A percentile compares a stretch with the other conserved stretches of the same genome.
These are phyloP conservation scores for Naegleria gruberi DNA, from an alignment of 208 protist genomes.

Conservation along the genomic window DNA sequence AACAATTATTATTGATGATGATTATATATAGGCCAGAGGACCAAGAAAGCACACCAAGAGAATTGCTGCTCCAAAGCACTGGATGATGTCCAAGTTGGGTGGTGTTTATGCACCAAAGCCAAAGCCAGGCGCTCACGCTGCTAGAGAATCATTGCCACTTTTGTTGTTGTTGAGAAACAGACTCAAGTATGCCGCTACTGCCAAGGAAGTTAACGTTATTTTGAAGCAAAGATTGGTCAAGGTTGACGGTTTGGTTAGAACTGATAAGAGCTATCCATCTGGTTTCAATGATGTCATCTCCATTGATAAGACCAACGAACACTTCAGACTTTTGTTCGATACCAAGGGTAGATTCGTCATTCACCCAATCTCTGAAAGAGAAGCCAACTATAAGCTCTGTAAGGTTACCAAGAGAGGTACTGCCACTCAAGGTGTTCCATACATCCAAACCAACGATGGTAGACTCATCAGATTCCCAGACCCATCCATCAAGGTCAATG, in stretches of 20 bases:
- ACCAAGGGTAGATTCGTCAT: constrained; percentile 96
- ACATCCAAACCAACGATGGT: constrained; percentile 95
- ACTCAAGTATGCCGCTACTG: constrained; percentile 96
- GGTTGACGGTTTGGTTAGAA: constrained; percentile 93
- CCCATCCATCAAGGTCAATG: constrained; percentile 83
- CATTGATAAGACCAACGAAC: constrained; percentile 94
- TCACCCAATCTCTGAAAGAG: constrained; percentile 84
- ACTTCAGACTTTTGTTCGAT: constrained; percentile 98
- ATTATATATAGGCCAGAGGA: constrained; percentile 56
- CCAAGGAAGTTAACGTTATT: constrained; percentile 90
- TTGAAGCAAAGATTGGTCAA: constrained; percentile 86
- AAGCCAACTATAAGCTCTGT: constrained; percentile 92
- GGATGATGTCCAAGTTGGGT: constrained; percentile 99
- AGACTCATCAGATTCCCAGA: constrained; percentile 98
- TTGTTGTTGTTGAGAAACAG: constrained; percentile 82
- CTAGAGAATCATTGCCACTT: constrained; percentile 82
- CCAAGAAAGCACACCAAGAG: constrained; percentile 99
- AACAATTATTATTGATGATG: neutral
- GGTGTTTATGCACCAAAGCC: constrained; percentile 93
- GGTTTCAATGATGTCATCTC: constrained; percentile 97
- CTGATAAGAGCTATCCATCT: constrained; percentile 91
- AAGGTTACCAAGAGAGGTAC: constrained; percentile 79
- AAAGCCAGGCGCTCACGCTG: constrained; percentile 94
- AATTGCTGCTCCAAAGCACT: constrained; percentile 95
- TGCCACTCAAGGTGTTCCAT: constrained; percentile 85